These are phyloP conservation scores for Plasmodium chabaudi DNA, from an alignment of 169 alveolate genomes.

Conservation along the genomic window DNA sequence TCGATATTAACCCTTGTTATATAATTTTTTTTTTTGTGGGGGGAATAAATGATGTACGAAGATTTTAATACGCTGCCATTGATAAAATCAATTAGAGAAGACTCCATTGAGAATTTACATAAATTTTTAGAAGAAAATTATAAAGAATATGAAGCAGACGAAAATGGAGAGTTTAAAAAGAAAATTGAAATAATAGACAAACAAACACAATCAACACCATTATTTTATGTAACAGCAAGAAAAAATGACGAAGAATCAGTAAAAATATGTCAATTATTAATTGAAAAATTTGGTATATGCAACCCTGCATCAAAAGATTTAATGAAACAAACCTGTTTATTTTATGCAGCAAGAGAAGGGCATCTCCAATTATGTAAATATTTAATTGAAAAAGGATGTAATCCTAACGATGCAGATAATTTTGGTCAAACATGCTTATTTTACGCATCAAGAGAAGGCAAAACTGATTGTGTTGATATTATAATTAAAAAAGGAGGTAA, in stretches of 20 bases:
- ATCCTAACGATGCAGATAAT: constrained; percentile 92
- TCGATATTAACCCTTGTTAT: not conserved
- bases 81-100: constrained; percentile 69
- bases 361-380: constrained; percentile 87
- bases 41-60: constrained; percentile 49
- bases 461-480: constrained; percentile 85
- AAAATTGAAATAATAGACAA: constrained; percentile 78
- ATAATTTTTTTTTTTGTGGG: not conserved
- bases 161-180: constrained; percentile 40
- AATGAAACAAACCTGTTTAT: constrained; percentile 92
- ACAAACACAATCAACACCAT: constrained; percentile 85
- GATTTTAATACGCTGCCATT: constrained; percentile 75
- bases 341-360: constrained; percentile 96
- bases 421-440: constrained; percentile 93
- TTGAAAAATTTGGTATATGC: constrained; percentile 85
- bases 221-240: constrained; percentile 90
- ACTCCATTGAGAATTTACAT: constrained; percentile 34
- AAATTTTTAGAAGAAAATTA: constrained; percentile 55
- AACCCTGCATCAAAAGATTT: constrained; percentile 88
- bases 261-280: constrained; percentile 86
- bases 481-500: constrained; percentile 90
- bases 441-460: constrained; percentile 95
- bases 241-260: constrained; percentile 89
- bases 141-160: constrained; percentile 63
- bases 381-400: constrained; percentile 90